These are phyloP conservation scores for Pythium brassicae DNA, from an alignment of 352 stramenopile genomes.

Conservation along the genomic window DNA sequence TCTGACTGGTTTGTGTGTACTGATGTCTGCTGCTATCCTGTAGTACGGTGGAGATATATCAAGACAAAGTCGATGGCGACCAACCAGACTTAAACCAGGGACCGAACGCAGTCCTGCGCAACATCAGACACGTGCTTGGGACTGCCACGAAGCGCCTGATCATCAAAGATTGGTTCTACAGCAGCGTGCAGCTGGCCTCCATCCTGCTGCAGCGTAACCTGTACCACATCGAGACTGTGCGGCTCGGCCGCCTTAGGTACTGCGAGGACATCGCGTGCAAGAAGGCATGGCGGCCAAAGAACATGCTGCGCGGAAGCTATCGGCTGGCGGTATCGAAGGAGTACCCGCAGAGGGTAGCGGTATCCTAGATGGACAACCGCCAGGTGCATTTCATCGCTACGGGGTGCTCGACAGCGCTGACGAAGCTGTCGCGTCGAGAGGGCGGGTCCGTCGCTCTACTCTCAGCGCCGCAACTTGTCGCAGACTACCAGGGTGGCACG, in stretches of 20 bases:
- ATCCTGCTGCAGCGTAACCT: constrained; percentile 10
- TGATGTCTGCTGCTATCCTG: too few relatives aligned
- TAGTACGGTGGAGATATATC: neutral
- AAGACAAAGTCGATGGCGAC: neutral
- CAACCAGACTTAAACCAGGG: neutral
- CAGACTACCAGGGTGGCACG: too few relatives aligned
- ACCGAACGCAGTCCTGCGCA: constrained; percentile 3
- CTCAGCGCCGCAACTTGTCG: too few relatives aligned
- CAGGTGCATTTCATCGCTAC: too few relatives aligned
- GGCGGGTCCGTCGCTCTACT: too few relatives aligned
- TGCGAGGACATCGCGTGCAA: constrained; percentile 13
- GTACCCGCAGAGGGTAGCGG: too few relatives aligned
- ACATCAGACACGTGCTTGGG: neutral
- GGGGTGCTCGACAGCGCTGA: too few relatives aligned
- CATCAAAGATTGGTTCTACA: constrained; percentile 1
- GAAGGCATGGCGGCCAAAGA: constrained; percentile 9
- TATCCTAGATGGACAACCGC: too few relatives aligned
- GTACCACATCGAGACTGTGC: constrained; percentile 14
- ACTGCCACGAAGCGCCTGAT: neutral
- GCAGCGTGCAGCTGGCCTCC: constrained; percentile 1
- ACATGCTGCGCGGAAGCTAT: too few relatives aligned
- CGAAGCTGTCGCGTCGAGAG: too few relatives aligned
- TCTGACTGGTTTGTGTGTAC: neutral
- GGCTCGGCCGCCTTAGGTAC: constrained; percentile 11
- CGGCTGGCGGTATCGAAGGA: too few relatives aligned